Conservation (phyloP, 768 basidiomycete genomes). For the Agaricus blazei region DNA sequence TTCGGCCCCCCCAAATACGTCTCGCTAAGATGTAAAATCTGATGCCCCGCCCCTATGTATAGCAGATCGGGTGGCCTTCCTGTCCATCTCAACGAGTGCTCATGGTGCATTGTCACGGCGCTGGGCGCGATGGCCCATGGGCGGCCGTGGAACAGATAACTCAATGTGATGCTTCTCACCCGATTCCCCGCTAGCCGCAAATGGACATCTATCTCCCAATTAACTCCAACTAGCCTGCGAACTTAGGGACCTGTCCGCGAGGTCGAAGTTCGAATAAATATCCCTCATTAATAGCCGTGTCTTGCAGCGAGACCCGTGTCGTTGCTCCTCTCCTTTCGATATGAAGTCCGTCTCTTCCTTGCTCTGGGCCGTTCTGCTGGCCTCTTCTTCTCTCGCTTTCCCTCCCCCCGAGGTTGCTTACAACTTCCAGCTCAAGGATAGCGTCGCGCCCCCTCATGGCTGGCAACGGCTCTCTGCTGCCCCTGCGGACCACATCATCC, state of each 20-base stretch:
- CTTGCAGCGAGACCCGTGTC: slow-evolving; percentile 2
- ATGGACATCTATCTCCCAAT: no score
- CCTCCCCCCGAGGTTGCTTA: slow-evolving; percentile 15
- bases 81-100: not conserved
- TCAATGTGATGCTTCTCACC: no score
- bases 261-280: not conserved
- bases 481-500: slow-evolving; percentile 38
- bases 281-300: not conserved
- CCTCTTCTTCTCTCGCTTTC: slow-evolving; percentile 14
- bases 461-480: slow-evolving; percentile 39
- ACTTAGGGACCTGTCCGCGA: not conserved
- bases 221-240: not conserved
- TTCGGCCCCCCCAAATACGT: no score
- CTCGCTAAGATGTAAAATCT: no score
- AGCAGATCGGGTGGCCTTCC: no score
- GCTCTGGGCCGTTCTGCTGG: slow-evolving; percentile 1
- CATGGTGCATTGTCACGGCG: not conserved
- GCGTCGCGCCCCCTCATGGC: slow-evolving; percentile 29
- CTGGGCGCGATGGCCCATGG: no score
- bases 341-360: slow-evolving; percentile 10
- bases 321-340: not conserved
- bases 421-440: slow-evolving; percentile 41
- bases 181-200: no score
- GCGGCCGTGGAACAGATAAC: no score
- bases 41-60: no score